Percentiles rank a stretch among this genome's conserved stretches.
Conservation (phyloP, 306 rosid genomes). For the Prosopis cineraria region DNA sequence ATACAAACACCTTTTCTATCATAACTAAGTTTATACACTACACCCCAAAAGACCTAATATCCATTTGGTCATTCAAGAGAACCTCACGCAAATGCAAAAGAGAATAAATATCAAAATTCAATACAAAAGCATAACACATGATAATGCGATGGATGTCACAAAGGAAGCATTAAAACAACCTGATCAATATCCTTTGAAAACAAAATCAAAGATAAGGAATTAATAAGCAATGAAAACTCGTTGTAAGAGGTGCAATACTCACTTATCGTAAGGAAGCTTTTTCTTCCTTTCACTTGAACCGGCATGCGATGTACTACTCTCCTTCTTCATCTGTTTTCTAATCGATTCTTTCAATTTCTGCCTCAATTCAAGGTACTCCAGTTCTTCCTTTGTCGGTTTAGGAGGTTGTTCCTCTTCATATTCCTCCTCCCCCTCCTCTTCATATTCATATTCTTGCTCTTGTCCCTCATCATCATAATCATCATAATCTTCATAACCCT, state of each 20-base stretch:
- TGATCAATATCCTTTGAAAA: neutral
- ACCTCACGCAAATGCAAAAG: neutral
- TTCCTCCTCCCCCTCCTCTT: conserved; percentile 57
- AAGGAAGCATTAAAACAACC: conserved; percentile 5
- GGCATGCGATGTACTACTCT: conserved; percentile 40
- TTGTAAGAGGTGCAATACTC: conserved; percentile 38
- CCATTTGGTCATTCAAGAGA: neutral
- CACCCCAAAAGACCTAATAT: neutral
- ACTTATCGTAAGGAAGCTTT: conserved; percentile 73
- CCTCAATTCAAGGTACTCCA: conserved; percentile 58
- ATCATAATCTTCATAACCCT: conserved; percentile 57
- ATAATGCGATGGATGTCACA: neutral
- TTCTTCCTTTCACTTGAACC: conserved; percentile 47
- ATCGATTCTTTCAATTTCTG: conserved; percentile 68
- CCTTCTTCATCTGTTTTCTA: conserved; percentile 62
- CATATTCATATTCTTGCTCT: conserved; percentile 54
- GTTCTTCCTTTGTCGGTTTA: conserved; percentile 70
- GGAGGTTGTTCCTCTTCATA: conserved; percentile 55
- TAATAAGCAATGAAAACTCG: neutral
- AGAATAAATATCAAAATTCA: neutral
- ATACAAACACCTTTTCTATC: neutral
- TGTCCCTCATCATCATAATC: conserved; percentile 57
- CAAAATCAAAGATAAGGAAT: neutral
- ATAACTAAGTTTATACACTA: neutral
- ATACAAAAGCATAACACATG: neutral